Base-by-base conservation (phyloP, 768 basidiomycete species). In the Flagelloscypha sp. region DNA sequence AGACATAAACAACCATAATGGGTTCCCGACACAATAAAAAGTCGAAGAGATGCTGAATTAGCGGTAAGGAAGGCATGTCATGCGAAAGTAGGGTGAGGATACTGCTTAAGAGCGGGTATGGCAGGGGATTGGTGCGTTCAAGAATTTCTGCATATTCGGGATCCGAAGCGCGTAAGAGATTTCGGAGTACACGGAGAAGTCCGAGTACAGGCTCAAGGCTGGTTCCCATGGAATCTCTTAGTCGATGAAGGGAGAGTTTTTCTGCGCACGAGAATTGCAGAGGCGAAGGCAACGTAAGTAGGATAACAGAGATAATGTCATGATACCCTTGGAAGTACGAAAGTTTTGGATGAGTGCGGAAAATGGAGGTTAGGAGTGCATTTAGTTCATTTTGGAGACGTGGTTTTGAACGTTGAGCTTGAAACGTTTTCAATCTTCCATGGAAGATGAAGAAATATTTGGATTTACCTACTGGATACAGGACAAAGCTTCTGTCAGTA, bases 281-380 rank as follows among this genome's bases (percentile, higher is more conserved):
- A 28, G 76, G 72, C 17, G 54, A 55, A 2, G 83, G 82, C 5
- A 89, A 60, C 0, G 84, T 87, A 21, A 90, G 65, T 46, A 77
- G 79, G 3, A 95, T 41, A 9, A 95, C 88, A 1, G 87, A 84
- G 15, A 88, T 67, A 27, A 97, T 88, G 50, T 95, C 92, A 50
- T 95, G 92, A 57, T 85, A 94, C 29, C 92, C 92, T 79, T 90
- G 87, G 47, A 93, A 94, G 56, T 95, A 97, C 50, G 71, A 74
- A 33, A 94, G 59, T 24, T 65, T 72, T 9, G 79, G 80, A 36
- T 79, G 70, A 50, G 68, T 76, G 20, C 87, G 72, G 49, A 95
- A 82, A 10, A 92, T 47, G 6, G 74, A 63, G 3, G 88, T 76
- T 36, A 95, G 71, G 21, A 94, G 72, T 17, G 66, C 62, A 53